These are phyloP conservation scores for Cryphonectria carpinicola DNA, from an alignment of 2,329 filamentous ascomycete genomes.

Conservation along the genomic window DNA sequence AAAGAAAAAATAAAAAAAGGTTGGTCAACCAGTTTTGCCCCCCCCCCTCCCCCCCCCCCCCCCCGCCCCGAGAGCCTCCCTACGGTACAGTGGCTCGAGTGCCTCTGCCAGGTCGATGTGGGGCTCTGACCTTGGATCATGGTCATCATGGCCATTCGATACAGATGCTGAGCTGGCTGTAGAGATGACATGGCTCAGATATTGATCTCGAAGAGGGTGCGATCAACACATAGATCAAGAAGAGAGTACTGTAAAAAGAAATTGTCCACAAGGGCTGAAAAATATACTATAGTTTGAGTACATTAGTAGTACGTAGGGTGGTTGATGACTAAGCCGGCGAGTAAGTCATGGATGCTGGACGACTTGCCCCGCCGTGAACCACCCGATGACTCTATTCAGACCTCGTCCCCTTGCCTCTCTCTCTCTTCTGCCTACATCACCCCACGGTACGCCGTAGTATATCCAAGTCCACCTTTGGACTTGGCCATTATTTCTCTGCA, in stretches of 20 bases:
- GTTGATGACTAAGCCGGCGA: slow-evolving; percentile 8
- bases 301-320: not conserved
- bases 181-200: not conserved
- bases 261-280: not conserved
- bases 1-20: not conserved
- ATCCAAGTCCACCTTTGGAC: not conserved
- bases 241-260: not conserved
- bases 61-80: too few species aligned
- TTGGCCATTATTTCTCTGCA: not conserved
- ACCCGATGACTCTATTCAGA: slow-evolving; percentile 15
- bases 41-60: too few species aligned
- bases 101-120: not conserved
- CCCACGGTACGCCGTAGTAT: slow-evolving; percentile 6
- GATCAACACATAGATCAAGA: not conserved
- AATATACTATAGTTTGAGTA: too few species aligned
- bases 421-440: not conserved
- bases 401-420: slow-evolving; percentile 1
- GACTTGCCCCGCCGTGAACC: slow-evolving; percentile 15
- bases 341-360: slow-evolving; percentile 1
- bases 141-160: not conserved
- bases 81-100: not conserved
- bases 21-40: not conserved
- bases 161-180: not conserved
- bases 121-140: not conserved
- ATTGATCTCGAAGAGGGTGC: not conserved